Conservation (phyloP, 2,329 filamentous ascomycete genomes). For the Plectosphaerella sp. region DNA sequence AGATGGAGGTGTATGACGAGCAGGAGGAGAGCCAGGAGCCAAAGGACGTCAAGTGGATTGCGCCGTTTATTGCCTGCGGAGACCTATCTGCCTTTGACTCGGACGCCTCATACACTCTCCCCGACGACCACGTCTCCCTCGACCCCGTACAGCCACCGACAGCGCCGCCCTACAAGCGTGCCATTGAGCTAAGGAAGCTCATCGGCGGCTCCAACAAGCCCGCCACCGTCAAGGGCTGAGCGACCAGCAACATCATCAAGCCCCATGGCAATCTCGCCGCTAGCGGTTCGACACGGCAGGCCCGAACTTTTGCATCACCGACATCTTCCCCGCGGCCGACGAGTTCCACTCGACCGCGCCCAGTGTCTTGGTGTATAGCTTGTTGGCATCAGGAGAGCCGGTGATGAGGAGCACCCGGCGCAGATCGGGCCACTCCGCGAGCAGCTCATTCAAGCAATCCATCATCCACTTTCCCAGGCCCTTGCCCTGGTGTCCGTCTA, state of each 20-base stretch:
- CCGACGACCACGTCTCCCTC: conserved; percentile 78
- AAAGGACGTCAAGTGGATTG: conserved; percentile 67
- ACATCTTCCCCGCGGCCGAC: conserved; percentile 31
- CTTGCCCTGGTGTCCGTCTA: conserved; percentile 52
- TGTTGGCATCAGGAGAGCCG: conserved; percentile 22
- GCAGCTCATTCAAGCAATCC: conserved; percentile 51
- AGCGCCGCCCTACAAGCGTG: conserved; percentile 89
- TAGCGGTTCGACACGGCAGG: conserved; percentile 12
- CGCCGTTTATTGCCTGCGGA: conserved; percentile 94
- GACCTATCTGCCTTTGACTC: conserved; percentile 94
- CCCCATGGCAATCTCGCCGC: background rate
- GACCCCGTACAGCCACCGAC: conserved; percentile 95
- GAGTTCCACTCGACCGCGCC: conserved; percentile 39
- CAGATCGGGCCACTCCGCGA: conserved; percentile 53
- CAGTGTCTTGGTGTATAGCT: conserved; percentile 43
- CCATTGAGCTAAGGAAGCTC: conserved; percentile 75
- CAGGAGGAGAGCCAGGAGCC: conserved; percentile 18
- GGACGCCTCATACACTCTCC: conserved; percentile 88
- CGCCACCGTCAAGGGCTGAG: conserved; percentile 39
- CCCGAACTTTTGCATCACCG: conserved; percentile 36
- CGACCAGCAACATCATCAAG: background rate
- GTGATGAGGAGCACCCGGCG: conserved; percentile 55
- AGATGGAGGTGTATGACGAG: conserved; percentile 21
- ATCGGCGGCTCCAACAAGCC: conserved; percentile 75
- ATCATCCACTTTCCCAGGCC: conserved; percentile 65